Percentiles rank a stretch among this genome's conserved stretches.
Conservation (phyloP, 2,329 filamentous ascomycete species). For the Fusarium sp. region DNA sequence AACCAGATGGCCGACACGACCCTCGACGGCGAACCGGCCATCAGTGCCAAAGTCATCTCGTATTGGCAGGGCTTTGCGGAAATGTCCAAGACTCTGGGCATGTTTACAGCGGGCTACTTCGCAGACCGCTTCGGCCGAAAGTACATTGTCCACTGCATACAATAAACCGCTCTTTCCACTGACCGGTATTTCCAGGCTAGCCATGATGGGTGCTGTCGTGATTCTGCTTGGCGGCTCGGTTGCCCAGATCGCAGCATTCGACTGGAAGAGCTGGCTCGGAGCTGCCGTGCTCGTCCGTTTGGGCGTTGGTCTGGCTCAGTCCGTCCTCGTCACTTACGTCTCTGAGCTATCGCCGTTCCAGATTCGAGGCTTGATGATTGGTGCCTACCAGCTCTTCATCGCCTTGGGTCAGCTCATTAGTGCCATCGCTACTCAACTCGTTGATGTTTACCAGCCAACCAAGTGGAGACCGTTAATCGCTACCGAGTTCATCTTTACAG, state of each 20-base stretch:
- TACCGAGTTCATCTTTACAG: conserved; percentile 10
- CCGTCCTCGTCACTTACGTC: conserved; percentile 19
- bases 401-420: conserved; percentile 4
- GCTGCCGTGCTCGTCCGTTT: not conserved
- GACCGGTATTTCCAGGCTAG: not conserved
- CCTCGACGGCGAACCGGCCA: conserved; percentile 12
- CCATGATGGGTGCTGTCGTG: not conserved
- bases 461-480: conserved; percentile 10
- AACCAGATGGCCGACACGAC: conserved; percentile 18
- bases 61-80: conserved; percentile 26
- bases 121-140: conserved; percentile 11
- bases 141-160: not conserved
- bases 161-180: not conserved
- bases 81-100: conserved; percentile 20
- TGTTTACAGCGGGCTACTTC: conserved; percentile 9
- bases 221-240: not conserved
- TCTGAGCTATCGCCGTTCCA: conserved; percentile 21
- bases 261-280: not conserved
- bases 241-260: not conserved
- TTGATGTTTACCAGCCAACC: conserved; percentile 6
- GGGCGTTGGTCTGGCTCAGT: conserved; percentile 16
- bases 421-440: conserved; percentile 9
- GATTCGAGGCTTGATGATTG: conserved; percentile 23
- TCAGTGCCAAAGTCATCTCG: conserved; percentile 21
- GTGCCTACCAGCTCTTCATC: conserved; percentile 16